A percentile compares a stretch with the other conserved stretches of the same genome.
phyloP scores from a whole-genome alignment of 805 yeast species.

The Candida parachauliodes region DNA sequence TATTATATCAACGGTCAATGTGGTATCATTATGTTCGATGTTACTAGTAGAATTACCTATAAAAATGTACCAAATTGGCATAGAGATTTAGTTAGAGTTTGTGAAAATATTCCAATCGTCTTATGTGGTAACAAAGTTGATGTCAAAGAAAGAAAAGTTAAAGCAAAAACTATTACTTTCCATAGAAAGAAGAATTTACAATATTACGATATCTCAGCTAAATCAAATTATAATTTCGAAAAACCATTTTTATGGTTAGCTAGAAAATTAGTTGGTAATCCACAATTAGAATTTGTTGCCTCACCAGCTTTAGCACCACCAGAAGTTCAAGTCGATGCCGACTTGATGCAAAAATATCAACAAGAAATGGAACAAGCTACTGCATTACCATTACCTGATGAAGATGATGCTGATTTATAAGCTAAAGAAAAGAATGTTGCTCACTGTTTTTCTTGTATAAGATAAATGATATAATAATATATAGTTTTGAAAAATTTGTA shows the following conservation, averaged over 20 bases:
- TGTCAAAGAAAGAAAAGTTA: constrained; percentile 99
- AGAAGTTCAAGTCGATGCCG: constrained; percentile 95
- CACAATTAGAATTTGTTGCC: constrained; percentile 96
- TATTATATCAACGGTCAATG: constrained; percentile 99
- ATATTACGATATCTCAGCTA: constrained; percentile 99
- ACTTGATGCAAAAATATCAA: constrained; percentile 96
- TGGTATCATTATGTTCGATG: constrained; percentile 99
- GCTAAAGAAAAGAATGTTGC: constrained; percentile 5
- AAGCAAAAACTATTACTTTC: constrained; percentile 99
- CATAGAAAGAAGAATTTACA: constrained; percentile 99
- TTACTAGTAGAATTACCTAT: constrained; percentile 98
- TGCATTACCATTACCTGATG: constrained; percentile 99
- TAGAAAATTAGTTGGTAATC: constrained; percentile 97
- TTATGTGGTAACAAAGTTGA: constrained; percentile 99
- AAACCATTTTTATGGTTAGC: constrained; percentile 99
- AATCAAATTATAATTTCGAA: constrained; percentile 98
- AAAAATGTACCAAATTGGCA: constrained; percentile 99
- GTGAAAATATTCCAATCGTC: constrained; percentile 99
- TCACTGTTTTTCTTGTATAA: not conserved
- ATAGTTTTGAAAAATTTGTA: no score
- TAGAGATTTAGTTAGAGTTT: constrained; percentile 98
- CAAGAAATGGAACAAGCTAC: constrained; percentile 99
- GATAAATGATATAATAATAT: no score
- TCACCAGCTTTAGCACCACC: constrained; percentile 99
- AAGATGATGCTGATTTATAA: constrained; percentile 99